A percentile compares a stretch with the other conserved stretches of the same genome.
phyloP scores from a whole-genome alignment of 2,329 filamentous ascomycete genomes.

The Exserohilum rostratum region DNA sequence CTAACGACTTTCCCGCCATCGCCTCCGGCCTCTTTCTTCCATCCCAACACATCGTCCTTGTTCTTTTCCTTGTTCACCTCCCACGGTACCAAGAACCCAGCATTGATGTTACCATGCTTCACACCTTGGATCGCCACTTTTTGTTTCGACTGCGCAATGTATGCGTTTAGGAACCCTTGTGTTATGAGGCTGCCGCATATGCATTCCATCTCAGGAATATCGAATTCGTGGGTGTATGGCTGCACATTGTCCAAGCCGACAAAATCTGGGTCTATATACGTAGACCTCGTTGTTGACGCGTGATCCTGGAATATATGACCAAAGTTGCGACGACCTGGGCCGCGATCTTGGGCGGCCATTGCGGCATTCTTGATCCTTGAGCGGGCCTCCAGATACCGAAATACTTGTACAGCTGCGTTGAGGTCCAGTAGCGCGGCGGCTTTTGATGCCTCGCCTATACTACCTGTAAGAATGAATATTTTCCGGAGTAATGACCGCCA shows the following conservation, averaged over 20 bases:
- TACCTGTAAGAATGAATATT: conserved; percentile 78
- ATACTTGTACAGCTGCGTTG: conserved; percentile 67
- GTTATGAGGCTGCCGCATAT: conserved; percentile 77
- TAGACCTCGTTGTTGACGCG: conserved; percentile 50
- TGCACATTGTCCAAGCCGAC: conserved; percentile 41
- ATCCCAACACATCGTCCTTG: conserved; percentile 72
- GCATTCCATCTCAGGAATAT: conserved; percentile 73
- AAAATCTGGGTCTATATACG: conserved; percentile 56
- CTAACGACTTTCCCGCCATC: conserved; percentile 61
- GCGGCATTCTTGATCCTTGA: conserved; percentile 34
- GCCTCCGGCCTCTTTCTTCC: conserved; percentile 61
- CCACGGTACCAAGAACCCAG: conserved; percentile 79
- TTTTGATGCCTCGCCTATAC: conserved; percentile 58
- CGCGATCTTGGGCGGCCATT: conserved; percentile 35
- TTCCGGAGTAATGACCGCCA: conserved; percentile 83
- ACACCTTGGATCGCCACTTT: conserved; percentile 84
- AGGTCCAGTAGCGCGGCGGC: conserved; percentile 76
- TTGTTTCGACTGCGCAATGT: conserved; percentile 75
- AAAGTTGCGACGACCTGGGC: conserved; percentile 49
- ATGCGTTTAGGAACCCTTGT: conserved; percentile 82
- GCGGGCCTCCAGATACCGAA: conserved; percentile 68
- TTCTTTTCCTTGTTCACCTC: conserved; percentile 68
- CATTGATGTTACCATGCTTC: conserved; percentile 64
- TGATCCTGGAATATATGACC: conserved; percentile 56
- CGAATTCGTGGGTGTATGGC: conserved; percentile 51